phyloP scores from a whole-genome alignment of 225 moss, liverwort and hornwort genomes.

The Asterella californica region DNA sequence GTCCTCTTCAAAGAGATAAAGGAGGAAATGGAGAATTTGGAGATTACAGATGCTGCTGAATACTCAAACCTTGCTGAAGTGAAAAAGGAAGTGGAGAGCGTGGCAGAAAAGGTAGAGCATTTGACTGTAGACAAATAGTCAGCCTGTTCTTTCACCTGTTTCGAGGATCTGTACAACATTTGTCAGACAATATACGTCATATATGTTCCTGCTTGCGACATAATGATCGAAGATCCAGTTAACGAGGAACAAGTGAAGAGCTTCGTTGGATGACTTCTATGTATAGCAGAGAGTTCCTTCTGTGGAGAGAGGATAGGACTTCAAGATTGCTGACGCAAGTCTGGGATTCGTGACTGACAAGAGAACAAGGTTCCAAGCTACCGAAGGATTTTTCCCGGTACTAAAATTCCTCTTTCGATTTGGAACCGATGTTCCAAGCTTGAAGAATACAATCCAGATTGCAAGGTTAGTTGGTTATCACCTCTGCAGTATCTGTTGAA shows the following conservation, averaged over 20 bases:
- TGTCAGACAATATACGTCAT: not conserved
- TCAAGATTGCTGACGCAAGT: not conserved
- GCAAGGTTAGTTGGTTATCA: too few relatives aligned
- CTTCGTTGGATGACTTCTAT: not conserved
- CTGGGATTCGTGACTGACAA: not conserved
- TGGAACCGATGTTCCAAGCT: too few relatives aligned
- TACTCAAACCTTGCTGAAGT: not conserved
- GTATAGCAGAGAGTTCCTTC: not conserved
- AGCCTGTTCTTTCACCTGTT: not conserved
- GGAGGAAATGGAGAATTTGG: slow-evolving; percentile 54
- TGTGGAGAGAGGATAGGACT: not conserved
- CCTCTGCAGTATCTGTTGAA: too few relatives aligned
- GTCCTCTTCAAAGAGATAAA: slow-evolving; percentile 51
- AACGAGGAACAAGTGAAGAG: not conserved
- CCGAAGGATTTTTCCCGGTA: too few relatives aligned
- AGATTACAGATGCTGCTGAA: slow-evolving; percentile 5
- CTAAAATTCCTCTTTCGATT: too few relatives aligned
- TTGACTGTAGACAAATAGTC: not conserved
- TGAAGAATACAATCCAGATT: too few relatives aligned
- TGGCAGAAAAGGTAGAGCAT: not conserved
- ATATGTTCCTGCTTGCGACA: too few relatives aligned
- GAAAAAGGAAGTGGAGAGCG: not conserved
- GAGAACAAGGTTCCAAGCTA: not conserved
- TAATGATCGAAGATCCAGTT: too few relatives aligned
- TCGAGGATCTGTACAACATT: not conserved